These are phyloP conservation scores for Starmerella sirachaensis DNA, from an alignment of 805 yeast genomes.

Conservation along the genomic window DNA sequence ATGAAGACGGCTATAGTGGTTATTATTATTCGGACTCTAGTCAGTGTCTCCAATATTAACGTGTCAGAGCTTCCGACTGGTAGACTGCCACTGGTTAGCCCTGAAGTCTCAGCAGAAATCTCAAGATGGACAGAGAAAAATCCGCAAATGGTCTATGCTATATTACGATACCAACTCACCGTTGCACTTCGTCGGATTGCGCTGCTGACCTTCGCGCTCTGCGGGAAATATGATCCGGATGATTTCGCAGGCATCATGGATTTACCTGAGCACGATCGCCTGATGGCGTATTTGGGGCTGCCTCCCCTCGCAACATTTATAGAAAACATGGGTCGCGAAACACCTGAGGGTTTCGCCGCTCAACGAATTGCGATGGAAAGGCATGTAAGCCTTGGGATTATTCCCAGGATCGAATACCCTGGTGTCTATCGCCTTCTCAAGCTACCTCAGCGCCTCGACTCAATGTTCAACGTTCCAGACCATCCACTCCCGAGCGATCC, in stretches of 20 bases:
- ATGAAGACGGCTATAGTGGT: constrained; percentile 7
- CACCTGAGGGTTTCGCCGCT: constrained; percentile 14
- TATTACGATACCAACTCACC: constrained; percentile 18
- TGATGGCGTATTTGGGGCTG: constrained; percentile 17
- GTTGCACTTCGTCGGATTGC: constrained; percentile 18
- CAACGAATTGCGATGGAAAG: neutral
- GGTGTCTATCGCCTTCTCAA: constrained; percentile 48
- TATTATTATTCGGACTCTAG: constrained; percentile 5
- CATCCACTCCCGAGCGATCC: constrained; percentile 42
- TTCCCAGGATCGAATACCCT: constrained; percentile 44
- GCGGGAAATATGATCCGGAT: constrained; percentile 22
- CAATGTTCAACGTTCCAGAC: constrained; percentile 41
- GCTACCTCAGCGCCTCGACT: constrained; percentile 56
- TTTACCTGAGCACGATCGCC: constrained; percentile 21
- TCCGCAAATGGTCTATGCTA: constrained; percentile 10
- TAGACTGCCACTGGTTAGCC: constrained; percentile 1
- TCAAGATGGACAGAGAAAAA: constrained; percentile 9
- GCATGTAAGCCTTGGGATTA: constrained; percentile 1
- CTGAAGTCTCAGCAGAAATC: constrained; percentile 1
- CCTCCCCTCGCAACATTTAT: constrained; percentile 20
- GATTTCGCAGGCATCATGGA: constrained; percentile 20
- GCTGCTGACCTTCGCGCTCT: constrained; percentile 15
- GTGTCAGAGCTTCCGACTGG: constrained; percentile 1
- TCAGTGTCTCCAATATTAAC: neutral
- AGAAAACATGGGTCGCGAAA: constrained; percentile 6